These are phyloP conservation scores for Fraxinus xanthoxyloides DNA, from an alignment of 305 asterid genomes.

Conservation along the genomic window DNA sequence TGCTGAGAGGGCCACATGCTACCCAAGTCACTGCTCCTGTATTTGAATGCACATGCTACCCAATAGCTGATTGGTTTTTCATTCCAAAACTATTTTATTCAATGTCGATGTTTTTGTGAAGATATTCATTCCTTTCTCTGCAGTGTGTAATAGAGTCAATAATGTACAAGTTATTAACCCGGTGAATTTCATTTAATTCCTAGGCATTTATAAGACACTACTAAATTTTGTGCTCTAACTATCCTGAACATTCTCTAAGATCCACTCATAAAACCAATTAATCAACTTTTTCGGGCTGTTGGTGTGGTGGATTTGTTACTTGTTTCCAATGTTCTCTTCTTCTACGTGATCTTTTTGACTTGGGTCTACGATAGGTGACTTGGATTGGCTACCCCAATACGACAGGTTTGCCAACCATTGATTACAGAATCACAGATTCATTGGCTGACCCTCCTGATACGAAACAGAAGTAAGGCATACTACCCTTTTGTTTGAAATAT, in stretches of 20 bases:
- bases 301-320: background rate
- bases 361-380: slow-evolving; percentile 66
- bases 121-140: background rate
- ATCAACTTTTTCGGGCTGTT: background rate
- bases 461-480: slow-evolving; percentile 62
- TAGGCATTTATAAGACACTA: background rate
- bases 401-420: slow-evolving; percentile 93
- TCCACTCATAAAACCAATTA: background rate
- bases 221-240: background rate
- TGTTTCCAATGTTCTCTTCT: background rate
- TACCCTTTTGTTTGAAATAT: slow-evolving; percentile 3
- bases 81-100: background rate
- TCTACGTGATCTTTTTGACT: slow-evolving; percentile 19
- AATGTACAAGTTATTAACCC: background rate
- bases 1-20: background rate
- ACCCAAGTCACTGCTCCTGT: background rate
- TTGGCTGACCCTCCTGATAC: slow-evolving; percentile 84
- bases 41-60: background rate
- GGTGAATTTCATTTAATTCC: background rate
- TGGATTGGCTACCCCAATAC: slow-evolving; percentile 99
- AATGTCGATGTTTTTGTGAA: background rate
- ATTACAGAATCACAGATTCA: slow-evolving; percentile 90
- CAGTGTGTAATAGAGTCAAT: background rate
- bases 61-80: background rate
- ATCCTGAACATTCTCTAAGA: background rate